Conservation (phyloP, 2,329 filamentous ascomycete species). For the Botryotinia convoluta region DNA sequence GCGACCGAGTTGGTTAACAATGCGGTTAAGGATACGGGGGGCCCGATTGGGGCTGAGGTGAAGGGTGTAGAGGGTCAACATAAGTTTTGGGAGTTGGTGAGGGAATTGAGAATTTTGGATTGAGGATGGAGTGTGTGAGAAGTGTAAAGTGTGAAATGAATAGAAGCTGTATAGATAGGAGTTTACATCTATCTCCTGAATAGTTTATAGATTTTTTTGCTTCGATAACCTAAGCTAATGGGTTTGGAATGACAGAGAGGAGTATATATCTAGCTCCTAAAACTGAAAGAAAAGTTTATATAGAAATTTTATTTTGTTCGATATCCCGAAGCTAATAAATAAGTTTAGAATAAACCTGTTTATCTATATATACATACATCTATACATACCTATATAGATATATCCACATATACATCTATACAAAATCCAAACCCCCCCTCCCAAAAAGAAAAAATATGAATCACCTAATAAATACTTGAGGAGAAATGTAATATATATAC, state of each 20-base stretch:
- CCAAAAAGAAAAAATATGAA: too few relatives aligned
- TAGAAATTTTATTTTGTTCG: neutral
- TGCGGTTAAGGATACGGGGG: slow-evolving; percentile 31
- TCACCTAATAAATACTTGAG: too few relatives aligned
- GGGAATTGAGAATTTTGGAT: slow-evolving; percentile 29
- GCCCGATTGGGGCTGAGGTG: slow-evolving; percentile 24
- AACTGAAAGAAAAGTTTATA: neutral
- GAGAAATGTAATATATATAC: too few relatives aligned
- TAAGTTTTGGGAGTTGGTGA: slow-evolving; percentile 35
- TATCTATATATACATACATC: too few relatives aligned
- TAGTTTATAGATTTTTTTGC: neutral
- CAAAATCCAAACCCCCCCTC: too few relatives aligned
- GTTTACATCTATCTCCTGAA: neutral
- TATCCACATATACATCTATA: too few relatives aligned
- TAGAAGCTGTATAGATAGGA: neutral
- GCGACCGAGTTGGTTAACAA: slow-evolving; percentile 37
- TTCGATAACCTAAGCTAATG: too few relatives aligned
- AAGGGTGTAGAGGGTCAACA: slow-evolving; percentile 34
- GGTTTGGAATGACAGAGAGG: too few relatives aligned
- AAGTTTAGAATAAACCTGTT: neutral
- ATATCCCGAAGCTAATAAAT: too few relatives aligned
- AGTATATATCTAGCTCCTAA: neutral
- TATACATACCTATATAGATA: too few relatives aligned
- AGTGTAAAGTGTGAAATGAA: neutral
- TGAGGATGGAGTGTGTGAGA: neutral